A percentile compares a stretch with the other conserved stretches of the same genome.
Evolutionary conservation across 2,329 filamentous ascomycete genomes (phyloP).

Genomic region (Fusarium torreyae): DNA sequence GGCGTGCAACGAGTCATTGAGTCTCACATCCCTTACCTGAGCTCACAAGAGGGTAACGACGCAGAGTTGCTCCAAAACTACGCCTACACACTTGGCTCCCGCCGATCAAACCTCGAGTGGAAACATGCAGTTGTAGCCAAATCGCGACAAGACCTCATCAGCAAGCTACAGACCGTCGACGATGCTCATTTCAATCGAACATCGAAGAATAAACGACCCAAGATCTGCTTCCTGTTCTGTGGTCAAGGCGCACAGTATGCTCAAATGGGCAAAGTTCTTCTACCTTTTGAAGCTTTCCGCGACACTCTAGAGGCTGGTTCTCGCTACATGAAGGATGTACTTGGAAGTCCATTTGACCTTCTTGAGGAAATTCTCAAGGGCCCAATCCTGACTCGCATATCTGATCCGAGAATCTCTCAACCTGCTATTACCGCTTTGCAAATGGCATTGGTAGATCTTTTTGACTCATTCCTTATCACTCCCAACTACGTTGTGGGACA

Average conservation of each 20-base stretch:
- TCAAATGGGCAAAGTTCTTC: constrained; percentile 59
- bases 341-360: constrained; percentile 55
- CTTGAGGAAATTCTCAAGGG: constrained; percentile 55
- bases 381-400: constrained; percentile 49
- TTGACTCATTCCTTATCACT: constrained; percentile 53
- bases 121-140: constrained; percentile 57
- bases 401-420: constrained; percentile 57
- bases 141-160: constrained; percentile 53
- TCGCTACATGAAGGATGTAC: constrained; percentile 49
- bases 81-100: constrained; percentile 63
- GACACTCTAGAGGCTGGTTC: constrained; percentile 56
- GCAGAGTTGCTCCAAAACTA: constrained; percentile 56
- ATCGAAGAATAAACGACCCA: constrained; percentile 48
- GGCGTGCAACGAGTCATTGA: constrained; percentile 57
- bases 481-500: constrained; percentile 60
- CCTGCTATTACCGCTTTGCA: constrained; percentile 61
- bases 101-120: constrained; percentile 63
- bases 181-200: constrained; percentile 45
- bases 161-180: constrained; percentile 46
- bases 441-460: constrained; percentile 60
- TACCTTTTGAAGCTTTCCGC: constrained; percentile 61
- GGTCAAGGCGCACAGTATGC: constrained; percentile 63
- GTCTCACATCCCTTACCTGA: constrained; percentile 55
- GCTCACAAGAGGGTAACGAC: constrained; percentile 23
- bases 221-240: constrained; percentile 60